Conservation (phyloP, 2,329 filamentous ascomycete genomes). For the Leptographium procerum region DNA sequence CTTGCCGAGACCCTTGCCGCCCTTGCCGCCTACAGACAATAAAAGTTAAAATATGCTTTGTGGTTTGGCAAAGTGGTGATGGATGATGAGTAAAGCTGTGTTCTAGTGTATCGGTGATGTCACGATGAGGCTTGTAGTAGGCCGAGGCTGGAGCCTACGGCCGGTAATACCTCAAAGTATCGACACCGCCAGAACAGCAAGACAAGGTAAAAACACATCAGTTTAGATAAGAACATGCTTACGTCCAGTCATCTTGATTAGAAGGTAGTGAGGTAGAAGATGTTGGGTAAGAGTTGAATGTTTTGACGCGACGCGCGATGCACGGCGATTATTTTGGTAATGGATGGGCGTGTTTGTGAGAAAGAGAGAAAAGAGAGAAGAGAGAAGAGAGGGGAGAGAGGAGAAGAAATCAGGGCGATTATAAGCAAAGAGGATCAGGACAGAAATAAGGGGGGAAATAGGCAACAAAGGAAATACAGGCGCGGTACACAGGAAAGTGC, state of each 20-base stretch:
- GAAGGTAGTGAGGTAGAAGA: conserved; percentile 21
- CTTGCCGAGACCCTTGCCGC: conserved; percentile 96
- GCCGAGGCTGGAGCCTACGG: neutral
- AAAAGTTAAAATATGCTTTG: conserved; percentile 15
- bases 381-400: neutral
- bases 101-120: neutral
- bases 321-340: conserved; percentile 17
- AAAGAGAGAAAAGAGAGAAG: conserved; percentile 8
- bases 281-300: conserved; percentile 21
- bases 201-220: neutral
- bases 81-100: neutral
- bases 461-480: neutral
- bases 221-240: conserved; percentile 4
- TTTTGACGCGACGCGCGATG: conserved; percentile 13
- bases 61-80: neutral
- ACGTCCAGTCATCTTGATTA: conserved; percentile 22
- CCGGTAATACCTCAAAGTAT: neutral
- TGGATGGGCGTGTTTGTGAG: conserved; percentile 18
- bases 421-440: conserved; percentile 5
- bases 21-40: conserved; percentile 64
- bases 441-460: neutral
- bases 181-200: neutral
- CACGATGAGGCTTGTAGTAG: neutral
- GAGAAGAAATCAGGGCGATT: conserved; percentile 3
- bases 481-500: neutral